A percentile compares a stretch with the other conserved stretches of the same genome.
phyloP scores from a whole-genome alignment of 495 filamentous ascomycete genomes.

The Trichoderma gamsii region DNA sequence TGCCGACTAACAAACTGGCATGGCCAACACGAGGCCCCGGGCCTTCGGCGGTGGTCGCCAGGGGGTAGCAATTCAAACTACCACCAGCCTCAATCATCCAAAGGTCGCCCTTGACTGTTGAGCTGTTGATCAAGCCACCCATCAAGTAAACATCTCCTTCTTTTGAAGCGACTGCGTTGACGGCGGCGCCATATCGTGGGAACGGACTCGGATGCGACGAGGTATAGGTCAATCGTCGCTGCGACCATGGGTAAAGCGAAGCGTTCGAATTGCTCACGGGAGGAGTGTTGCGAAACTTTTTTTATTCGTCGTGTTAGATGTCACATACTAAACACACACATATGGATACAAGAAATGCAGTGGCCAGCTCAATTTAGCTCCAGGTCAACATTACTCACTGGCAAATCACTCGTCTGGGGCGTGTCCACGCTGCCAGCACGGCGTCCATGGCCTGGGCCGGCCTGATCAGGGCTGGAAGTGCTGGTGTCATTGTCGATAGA shows the following conservation, averaged over 20 bases:
- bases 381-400: conserved; percentile 34
- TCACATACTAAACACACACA: neutral
- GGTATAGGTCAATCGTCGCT: conserved; percentile 79
- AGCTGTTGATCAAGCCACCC: conserved; percentile 91
- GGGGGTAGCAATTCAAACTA: conserved; percentile 84
- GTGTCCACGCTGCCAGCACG: conserved; percentile 22
- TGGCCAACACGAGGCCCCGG: conserved; percentile 95
- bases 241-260: conserved; percentile 92
- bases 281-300: conserved; percentile 43
- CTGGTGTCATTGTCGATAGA: conserved; percentile 43
- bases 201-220: conserved; percentile 81
- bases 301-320: conserved; percentile 14
- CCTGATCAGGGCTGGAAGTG: conserved; percentile 46
- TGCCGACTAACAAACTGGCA: conserved; percentile 88
- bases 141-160: conserved; percentile 97
- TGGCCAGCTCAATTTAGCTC: neutral
- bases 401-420: conserved; percentile 36
- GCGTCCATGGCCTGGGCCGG: conserved; percentile 21
- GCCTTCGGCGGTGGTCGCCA: conserved; percentile 85
- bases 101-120: conserved; percentile 90
- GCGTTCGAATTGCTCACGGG: conserved; percentile 39
- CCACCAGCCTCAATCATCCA: conserved; percentile 94
- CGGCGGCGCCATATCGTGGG: conserved; percentile 93
- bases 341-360: conserved; percentile 15
- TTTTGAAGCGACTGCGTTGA: conserved; percentile 87